phyloP scores from a whole-genome alignment of 2,329 filamentous ascomycete genomes.

The Colletotrichum magnum region DNA sequence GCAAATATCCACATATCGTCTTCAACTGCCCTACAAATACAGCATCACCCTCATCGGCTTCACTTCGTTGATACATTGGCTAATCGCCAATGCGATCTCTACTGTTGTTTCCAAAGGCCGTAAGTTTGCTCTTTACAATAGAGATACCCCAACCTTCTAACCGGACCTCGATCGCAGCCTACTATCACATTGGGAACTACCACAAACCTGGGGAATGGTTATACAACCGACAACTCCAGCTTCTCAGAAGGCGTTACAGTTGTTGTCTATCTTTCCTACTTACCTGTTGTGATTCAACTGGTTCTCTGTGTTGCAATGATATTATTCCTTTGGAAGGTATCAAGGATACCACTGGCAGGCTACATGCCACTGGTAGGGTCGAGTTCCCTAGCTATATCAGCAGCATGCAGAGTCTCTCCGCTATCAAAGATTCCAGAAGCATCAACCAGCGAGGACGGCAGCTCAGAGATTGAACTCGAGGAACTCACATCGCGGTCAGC shows the following conservation, averaged over 20 bases:
- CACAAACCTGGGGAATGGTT: neutral
- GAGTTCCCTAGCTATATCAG: neutral
- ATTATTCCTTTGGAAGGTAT: neutral
- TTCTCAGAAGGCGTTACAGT: neutral
- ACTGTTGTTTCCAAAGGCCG: neutral
- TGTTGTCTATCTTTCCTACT: neutral
- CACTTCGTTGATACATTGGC: neutral
- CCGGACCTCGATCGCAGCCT: neutral
- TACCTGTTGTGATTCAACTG: neutral
- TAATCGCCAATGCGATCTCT: neutral
- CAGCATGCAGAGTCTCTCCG: neutral
- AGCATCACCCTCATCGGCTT: neutral
- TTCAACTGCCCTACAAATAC: neutral
- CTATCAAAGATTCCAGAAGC: neutral
- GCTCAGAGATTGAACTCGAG: accelerated
- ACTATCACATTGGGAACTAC: neutral
- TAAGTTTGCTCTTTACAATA: neutral
- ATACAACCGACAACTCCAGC: neutral
- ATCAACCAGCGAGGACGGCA: too few species aligned
- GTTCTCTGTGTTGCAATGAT: neutral
- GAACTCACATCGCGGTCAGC: neutral
- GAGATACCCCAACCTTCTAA: too few species aligned
- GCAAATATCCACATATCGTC: neutral
- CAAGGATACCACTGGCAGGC: neutral
- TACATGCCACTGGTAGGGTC: neutral